phyloP scores from a whole-genome alignment of 1,284 basidiomycete genomes.

The Porodaedalea pini region DNA sequence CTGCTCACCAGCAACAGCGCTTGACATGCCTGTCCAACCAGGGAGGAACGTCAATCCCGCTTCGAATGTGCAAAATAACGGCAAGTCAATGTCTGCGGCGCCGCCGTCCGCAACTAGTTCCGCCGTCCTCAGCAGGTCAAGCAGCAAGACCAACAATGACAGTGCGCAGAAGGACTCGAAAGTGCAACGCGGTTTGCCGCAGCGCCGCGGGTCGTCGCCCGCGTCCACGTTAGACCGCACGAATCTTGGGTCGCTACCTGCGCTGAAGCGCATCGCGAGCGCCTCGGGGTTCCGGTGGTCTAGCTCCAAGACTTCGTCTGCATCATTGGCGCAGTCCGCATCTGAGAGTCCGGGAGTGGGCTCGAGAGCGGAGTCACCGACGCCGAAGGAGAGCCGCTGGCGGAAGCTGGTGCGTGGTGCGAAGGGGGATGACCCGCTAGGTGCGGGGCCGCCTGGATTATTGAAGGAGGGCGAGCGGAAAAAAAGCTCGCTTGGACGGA shows the following conservation, averaged over 20 bases:
- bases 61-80: neutral
- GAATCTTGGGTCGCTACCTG: neutral
- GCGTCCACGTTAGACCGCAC: neutral
- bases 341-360: neutral
- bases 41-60: neutral
- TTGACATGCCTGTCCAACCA: neutral
- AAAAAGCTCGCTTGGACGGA: constrained; percentile 3
- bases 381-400: constrained; percentile 11
- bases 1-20: constrained; percentile 8
- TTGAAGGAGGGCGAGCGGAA: neutral
- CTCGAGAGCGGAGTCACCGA: neutral
- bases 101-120: neutral
- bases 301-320: neutral
- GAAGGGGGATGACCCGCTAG: neutral
- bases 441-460: neutral
- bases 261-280: constrained; percentile 12
- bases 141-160: neutral
- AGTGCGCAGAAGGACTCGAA: neutral
- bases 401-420: constrained; percentile 7
- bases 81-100: neutral
- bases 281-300: neutral
- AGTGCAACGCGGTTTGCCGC: neutral
- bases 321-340: neutral
- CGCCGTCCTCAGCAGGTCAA: neutral
- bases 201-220: constrained; percentile 1